These are phyloP conservation scores for Heritiera fomes DNA, from an alignment of 345 rosid genomes.

Conservation along the genomic window DNA sequence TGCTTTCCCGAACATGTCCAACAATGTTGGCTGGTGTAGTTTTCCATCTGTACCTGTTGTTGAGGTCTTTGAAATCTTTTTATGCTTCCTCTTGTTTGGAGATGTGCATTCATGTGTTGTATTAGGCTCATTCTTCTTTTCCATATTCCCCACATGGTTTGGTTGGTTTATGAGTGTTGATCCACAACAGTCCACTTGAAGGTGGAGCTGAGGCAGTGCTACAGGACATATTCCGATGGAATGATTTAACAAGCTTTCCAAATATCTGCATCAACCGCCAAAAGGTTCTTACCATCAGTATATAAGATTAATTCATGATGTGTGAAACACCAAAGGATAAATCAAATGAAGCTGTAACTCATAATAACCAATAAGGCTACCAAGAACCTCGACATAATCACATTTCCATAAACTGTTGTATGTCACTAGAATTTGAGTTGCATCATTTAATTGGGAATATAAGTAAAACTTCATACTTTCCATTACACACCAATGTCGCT, in stretches of 20 bases:
- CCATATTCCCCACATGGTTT: conserved; percentile 32
- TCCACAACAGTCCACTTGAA: conserved; percentile 48
- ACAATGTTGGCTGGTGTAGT: conserved; percentile 58
- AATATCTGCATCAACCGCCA: conserved; percentile 50
- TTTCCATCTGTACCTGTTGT: conserved; percentile 41
- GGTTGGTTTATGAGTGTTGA: conserved; percentile 36
- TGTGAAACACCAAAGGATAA: not conserved
- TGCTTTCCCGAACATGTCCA: conserved; percentile 56
- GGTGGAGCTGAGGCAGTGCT: conserved; percentile 65
- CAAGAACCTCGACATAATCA: not conserved
- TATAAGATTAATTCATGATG: conserved; percentile 8
- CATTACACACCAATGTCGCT: not conserved
- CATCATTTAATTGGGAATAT: not conserved
- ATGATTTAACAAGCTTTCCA: conserved; percentile 71
- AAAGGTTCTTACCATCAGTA: conserved; percentile 33
- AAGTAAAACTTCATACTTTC: not conserved
- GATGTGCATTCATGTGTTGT: conserved; percentile 36
- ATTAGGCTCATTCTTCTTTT: conserved; percentile 45
- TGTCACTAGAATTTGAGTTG: not conserved
- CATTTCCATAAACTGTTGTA: not conserved
- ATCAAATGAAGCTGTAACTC: not conserved
- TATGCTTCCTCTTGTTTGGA: conserved; percentile 43
- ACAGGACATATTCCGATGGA: conserved; percentile 51
- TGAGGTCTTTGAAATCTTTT: conserved; percentile 42
- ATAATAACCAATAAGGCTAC: conserved; percentile 7